These are phyloP conservation scores for Botrytis squamosa DNA, from an alignment of 2,329 filamentous ascomycete genomes.

Conservation along the genomic window DNA sequence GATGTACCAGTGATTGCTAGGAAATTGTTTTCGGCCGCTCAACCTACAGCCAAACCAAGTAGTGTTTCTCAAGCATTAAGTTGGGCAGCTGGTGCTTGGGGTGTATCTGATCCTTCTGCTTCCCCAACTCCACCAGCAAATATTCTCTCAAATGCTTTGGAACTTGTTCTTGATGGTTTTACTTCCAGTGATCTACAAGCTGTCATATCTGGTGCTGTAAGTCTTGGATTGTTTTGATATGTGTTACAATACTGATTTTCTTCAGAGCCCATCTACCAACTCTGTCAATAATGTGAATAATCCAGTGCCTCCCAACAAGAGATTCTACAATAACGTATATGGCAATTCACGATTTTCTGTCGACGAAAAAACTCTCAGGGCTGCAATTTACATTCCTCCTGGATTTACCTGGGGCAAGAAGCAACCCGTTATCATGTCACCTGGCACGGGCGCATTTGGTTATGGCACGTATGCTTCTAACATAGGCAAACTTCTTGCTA, in stretches of 20 bases:
- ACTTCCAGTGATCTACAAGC: slow-evolving; percentile 24
- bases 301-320: neutral
- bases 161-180: slow-evolving; percentile 27
- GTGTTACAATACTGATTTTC: neutral
- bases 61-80: slow-evolving; percentile 28
- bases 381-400: slow-evolving; percentile 52
- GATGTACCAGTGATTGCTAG: slow-evolving; percentile 24
- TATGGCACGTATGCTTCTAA: slow-evolving; percentile 42
- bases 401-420: slow-evolving; percentile 48
- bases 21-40: slow-evolving; percentile 29
- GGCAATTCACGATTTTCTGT: slow-evolving; percentile 51
- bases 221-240: neutral
- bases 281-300: neutral
- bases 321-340: slow-evolving; percentile 31
- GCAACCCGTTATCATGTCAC: slow-evolving; percentile 52
- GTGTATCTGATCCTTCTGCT: slow-evolving; percentile 11
- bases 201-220: slow-evolving; percentile 12
- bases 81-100: slow-evolving; percentile 20
- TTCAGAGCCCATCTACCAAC: neutral
- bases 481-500: slow-evolving; percentile 49
- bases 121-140: slow-evolving; percentile 23
- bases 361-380: slow-evolving; percentile 46
- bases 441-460: slow-evolving; percentile 52
- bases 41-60: slow-evolving; percentile 34
- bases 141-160: slow-evolving; percentile 24